These are phyloP conservation scores for Penicillium daleae DNA, from an alignment of 495 filamentous ascomycete genomes.

Conservation along the genomic window DNA sequence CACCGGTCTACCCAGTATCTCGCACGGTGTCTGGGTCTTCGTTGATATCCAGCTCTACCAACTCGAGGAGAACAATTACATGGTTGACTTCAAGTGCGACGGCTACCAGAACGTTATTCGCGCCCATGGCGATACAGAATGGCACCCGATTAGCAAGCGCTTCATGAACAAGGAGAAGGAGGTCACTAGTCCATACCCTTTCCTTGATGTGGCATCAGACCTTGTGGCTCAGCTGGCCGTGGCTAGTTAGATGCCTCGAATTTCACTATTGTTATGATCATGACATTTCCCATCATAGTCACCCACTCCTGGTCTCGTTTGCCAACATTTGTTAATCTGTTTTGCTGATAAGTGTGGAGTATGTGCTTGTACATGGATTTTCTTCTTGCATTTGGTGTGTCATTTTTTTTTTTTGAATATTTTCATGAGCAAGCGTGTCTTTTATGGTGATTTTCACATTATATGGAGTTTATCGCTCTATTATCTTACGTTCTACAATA, in stretches of 20 bases:
- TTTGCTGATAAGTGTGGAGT: background rate
- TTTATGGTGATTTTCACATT: background rate
- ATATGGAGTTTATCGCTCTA: slow-evolving; percentile 1
- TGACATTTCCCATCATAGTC: slow-evolving; percentile 13
- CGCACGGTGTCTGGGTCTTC: slow-evolving; percentile 67
- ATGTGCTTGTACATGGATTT: background rate
- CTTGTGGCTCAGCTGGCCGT: slow-evolving; percentile 58
- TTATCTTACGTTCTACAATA: background rate
- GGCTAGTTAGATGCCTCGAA: slow-evolving; percentile 34
- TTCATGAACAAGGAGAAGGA: slow-evolving; percentile 58
- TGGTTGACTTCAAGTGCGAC: slow-evolving; percentile 99
- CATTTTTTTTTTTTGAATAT: background rate
- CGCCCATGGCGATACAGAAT: slow-evolving; percentile 47
- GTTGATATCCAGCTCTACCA: slow-evolving; percentile 97
- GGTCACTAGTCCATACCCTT: slow-evolving; percentile 59
- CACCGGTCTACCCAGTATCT: slow-evolving; percentile 38
- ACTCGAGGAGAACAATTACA: slow-evolving; percentile 88
- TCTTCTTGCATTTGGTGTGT: slow-evolving; percentile 2
- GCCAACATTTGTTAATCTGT: slow-evolving; percentile 9
- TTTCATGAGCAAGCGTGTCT: slow-evolving; percentile 3
- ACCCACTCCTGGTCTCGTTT: background rate
- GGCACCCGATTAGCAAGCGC: slow-evolving; percentile 52
- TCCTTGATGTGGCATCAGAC: slow-evolving; percentile 58
- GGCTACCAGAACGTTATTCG: slow-evolving; percentile 84
- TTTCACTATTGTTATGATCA: slow-evolving; percentile 15